Evolutionary conservation across 2,329 filamentous ascomycete species (phyloP).

Genomic region (Penicillium polonicum): DNA sequence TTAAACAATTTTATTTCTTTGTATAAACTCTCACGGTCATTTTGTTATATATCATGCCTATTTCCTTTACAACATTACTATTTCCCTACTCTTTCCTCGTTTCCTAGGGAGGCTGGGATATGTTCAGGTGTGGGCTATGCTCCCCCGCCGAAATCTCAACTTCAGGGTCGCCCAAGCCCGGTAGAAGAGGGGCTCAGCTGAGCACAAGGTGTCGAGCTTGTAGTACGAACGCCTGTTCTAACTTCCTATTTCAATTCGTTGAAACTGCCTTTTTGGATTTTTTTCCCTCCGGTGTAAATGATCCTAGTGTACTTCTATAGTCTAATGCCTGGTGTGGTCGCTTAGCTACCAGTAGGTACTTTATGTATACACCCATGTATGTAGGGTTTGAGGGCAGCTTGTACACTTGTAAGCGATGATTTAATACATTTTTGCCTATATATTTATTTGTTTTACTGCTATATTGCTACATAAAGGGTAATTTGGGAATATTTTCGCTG

Average conservation of each 20-base stretch:
- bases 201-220: not conserved
- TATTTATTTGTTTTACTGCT: not conserved
- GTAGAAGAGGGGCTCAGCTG: not conserved
- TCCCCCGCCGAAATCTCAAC: constrained; percentile 2
- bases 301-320: not conserved
- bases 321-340: not conserved
- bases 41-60: not conserved
- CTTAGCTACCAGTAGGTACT: not conserved
- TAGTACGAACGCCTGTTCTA: constrained; percentile 2
- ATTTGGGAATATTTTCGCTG: not conserved
- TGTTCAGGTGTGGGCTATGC: not conserved
- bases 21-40: not conserved
- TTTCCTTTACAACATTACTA: not conserved
- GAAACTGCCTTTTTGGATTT: not conserved
- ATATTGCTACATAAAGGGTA: not conserved
- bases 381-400: not conserved
- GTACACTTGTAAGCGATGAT: not conserved
- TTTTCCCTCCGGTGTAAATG: not conserved
- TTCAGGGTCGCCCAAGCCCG: constrained; percentile 5
- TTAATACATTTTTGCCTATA: not conserved
- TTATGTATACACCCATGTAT: not conserved
- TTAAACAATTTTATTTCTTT: not conserved
- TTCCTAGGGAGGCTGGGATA: not conserved
- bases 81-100: not conserved
- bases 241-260: not conserved